phyloP scores from a whole-genome alignment of 495 filamentous ascomycete genomes.

The Terfezia boudieri region DNA sequence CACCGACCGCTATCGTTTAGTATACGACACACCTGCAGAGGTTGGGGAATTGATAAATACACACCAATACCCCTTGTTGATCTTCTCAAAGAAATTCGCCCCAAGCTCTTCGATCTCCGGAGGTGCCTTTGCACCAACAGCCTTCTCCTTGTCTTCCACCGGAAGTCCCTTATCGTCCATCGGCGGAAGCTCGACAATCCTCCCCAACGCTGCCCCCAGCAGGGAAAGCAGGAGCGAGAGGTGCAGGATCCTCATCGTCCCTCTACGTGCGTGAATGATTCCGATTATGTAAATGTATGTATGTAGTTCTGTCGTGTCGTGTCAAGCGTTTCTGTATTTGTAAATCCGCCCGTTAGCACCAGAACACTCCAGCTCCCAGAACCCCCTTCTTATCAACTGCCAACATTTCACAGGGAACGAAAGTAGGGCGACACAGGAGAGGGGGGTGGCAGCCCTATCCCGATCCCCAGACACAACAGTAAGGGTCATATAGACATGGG shows the following conservation, averaged over 20 bases:
- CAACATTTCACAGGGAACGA: no score
- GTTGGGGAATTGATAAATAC: not conserved
- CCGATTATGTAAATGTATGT: no score
- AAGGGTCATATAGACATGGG: no score
- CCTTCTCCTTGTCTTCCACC: not conserved
- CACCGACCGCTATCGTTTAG: constrained; percentile 1
- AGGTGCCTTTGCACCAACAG: constrained; percentile 4
- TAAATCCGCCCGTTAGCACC: no score
- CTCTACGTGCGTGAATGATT: no score
- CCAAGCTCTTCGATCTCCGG: constrained; percentile 17
- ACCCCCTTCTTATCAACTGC: no score
- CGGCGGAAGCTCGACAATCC: not conserved
- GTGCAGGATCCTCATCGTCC: not conserved
- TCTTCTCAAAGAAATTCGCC: constrained; percentile 12
- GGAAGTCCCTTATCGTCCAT: not conserved
- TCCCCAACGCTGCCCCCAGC: not conserved
- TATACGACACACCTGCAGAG: not conserved
- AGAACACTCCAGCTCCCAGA: no score
- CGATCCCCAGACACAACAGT: no score
- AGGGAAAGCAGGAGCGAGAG: not conserved
- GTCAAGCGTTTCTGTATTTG: no score
- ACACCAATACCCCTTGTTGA: constrained; percentile 17
- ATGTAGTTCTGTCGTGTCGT: no score
- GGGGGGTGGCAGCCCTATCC: no score
- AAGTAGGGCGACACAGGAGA: no score